Conservation (phyloP, 2,329 filamentous ascomycete genomes). For the Aspergillus pseudoterreus region DNA sequence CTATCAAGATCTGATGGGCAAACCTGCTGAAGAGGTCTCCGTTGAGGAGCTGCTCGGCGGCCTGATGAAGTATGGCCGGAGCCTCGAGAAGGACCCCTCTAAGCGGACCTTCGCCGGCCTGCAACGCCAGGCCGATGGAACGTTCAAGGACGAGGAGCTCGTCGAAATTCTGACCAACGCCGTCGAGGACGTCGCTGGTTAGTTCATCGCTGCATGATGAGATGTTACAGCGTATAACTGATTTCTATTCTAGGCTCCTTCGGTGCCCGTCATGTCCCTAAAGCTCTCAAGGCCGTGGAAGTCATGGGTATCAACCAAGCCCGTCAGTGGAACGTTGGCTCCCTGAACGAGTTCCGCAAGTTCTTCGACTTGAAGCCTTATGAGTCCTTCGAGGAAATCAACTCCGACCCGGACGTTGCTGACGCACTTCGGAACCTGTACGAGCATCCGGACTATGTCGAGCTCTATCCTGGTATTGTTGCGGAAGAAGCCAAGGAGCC, state of each 20-base stretch:
- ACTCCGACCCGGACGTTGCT: slow-evolving; percentile 68
- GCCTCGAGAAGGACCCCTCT: slow-evolving; percentile 62
- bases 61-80: slow-evolving; percentile 60
- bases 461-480: slow-evolving; percentile 75
- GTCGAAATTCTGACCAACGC: slow-evolving; percentile 64
- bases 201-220: neutral
- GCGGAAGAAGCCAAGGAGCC: slow-evolving; percentile 71
- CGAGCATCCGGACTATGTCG: slow-evolving; percentile 73
- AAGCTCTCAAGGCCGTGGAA: slow-evolving; percentile 70
- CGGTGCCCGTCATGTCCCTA: slow-evolving; percentile 69
- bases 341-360: slow-evolving; percentile 79
- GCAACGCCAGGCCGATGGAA: slow-evolving; percentile 61
- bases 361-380: slow-evolving; percentile 76
- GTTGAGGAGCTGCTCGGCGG: slow-evolving; percentile 60
- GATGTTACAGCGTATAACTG: neutral
- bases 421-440: slow-evolving; percentile 60
- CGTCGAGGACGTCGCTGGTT: slow-evolving; percentile 63
- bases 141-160: slow-evolving; percentile 72
- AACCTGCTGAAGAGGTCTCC: slow-evolving; percentile 54
- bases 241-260: slow-evolving; percentile 53
- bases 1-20: slow-evolving; percentile 61
- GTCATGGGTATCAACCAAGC: slow-evolving; percentile 77
- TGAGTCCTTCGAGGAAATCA: slow-evolving; percentile 78
- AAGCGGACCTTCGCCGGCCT: slow-evolving; percentile 67
- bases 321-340: slow-evolving; percentile 71